Evolutionary conservation across 495 filamentous ascomycete species (phyloP).

Genomic region (Penicillium lividum): DNA sequence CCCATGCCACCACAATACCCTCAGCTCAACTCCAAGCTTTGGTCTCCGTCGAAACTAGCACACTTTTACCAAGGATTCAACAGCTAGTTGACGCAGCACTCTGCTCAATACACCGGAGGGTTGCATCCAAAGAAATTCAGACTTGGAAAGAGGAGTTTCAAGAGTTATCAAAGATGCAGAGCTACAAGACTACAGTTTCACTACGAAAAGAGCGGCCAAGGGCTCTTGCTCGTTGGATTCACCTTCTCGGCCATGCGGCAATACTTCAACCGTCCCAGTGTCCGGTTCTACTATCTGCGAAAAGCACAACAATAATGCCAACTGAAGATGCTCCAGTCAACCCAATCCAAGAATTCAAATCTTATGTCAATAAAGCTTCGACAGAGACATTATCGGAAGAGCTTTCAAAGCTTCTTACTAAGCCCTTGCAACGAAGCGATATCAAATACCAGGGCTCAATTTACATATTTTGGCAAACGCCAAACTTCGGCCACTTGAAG

Average conservation of each 20-base stretch:
- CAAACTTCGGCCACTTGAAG: slow-evolving; percentile 24
- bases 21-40: slow-evolving; percentile 1
- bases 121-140: slow-evolving; percentile 9
- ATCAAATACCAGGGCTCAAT: slow-evolving; percentile 15
- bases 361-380: slow-evolving; percentile 4
- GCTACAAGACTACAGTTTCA: not conserved
- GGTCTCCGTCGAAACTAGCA: not conserved
- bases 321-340: not conserved
- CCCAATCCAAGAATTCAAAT: slow-evolving; percentile 5
- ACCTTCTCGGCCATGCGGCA: not conserved
- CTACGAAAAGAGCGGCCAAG: not conserved
- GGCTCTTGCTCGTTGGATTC: slow-evolving; percentile 10
- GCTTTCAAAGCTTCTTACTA: slow-evolving; percentile 10
- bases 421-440: slow-evolving; percentile 9
- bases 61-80: not conserved
- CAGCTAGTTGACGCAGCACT: slow-evolving; percentile 5
- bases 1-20: not conserved
- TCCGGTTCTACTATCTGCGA: too few species aligned
- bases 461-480: slow-evolving; percentile 21
- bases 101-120: slow-evolving; percentile 8
- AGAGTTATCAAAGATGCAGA: slow-evolving; percentile 5
- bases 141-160: slow-evolving; percentile 13
- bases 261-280: not conserved
- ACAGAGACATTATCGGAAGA: slow-evolving; percentile 5
- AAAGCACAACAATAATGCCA: too few species aligned